Base-by-base conservation (phyloP, 2,329 filamentous ascomycete species). In the Colletotrichum gigasporum region DNA sequence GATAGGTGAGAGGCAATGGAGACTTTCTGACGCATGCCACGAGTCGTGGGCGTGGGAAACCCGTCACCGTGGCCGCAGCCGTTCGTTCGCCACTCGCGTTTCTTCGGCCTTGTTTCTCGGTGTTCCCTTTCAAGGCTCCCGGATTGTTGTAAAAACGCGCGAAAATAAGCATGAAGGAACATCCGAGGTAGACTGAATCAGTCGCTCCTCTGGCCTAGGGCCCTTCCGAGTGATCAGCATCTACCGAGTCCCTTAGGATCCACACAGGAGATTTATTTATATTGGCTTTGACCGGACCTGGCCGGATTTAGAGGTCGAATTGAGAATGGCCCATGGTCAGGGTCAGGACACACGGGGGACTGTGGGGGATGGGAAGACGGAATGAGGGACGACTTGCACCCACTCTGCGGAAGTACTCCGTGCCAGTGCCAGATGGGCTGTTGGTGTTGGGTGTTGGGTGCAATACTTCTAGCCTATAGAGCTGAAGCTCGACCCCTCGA, bases 171-270 rank as follows among this genome's bases (percentile, higher is more conserved):
- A 47, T 37, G 26, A 35, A 42, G 42, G 47, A 16, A 50, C 34
- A 41, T 39, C 61, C 56, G 39, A 41, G 37, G 54, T 41, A 18
- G 47, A 54, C 56, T 54, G 61, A 61, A 54, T 64, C 56, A 53
- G 62, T 60, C 14, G 26, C 28, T 35, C 26, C 26, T 41, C 50
- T 44, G 35, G 11, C 12, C 61, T 50, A 64, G 62, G 48, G 22
- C 56, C 9, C n/a, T 50, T 61, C 56, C 48, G 56, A 55, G 50
- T 54, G 56, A 64, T 61, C 62, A 64, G 41, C 61, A 50, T 61
- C 48, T 55, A 53, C 55, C 61, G 56, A 61, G 57, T 61, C 26
- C 55, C 48, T 37, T 18, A 32, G 39, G 47, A 26, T 32, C 62
- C 56, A 53, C 62, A 39, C 14, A 50, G 56, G 48, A 61, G 61